phyloP scores from a whole-genome alignment of 1,284 basidiomycete genomes.

The Laetiporus sulphureus region DNA sequence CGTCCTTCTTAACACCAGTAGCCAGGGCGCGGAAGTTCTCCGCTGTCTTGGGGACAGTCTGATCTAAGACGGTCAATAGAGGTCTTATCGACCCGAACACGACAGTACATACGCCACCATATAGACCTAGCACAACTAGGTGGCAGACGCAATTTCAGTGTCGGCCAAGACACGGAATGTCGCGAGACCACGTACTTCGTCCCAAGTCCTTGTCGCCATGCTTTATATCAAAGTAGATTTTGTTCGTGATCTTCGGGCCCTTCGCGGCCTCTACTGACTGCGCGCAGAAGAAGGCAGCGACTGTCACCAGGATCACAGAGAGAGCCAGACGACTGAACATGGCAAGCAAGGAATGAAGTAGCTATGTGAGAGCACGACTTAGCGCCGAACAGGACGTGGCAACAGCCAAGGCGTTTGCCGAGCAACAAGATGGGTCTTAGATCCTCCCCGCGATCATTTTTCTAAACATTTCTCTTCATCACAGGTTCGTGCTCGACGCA shows the following conservation, averaged over 20 bases:
- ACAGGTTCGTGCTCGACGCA: constrained; percentile 4
- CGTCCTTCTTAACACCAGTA: constrained; percentile 76
- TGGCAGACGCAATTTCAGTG: constrained; percentile 1
- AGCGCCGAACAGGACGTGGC: neutral
- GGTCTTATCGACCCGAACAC: neutral
- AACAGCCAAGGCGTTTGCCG: constrained; percentile 7
- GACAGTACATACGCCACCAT: constrained; percentile 60
- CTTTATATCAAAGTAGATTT: constrained; percentile 91
- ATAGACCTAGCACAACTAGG: constrained; percentile 78
- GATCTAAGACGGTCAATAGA: constrained; percentile 26
- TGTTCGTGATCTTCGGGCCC: constrained; percentile 82
- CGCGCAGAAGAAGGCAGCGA: constrained; percentile 64
- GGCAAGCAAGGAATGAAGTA: constrained; percentile 12
- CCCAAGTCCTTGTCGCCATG: constrained; percentile 83
- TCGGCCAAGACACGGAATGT: constrained; percentile 5
- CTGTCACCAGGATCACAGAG: constrained; percentile 53
- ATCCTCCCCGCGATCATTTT: constrained; percentile 5
- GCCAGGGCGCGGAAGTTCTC: constrained; percentile 68
- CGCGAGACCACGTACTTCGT: constrained; percentile 49
- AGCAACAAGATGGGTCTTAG: neutral
- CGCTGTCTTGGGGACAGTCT: constrained; percentile 77
- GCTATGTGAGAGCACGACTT: neutral
- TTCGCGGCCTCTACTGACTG: constrained; percentile 69
- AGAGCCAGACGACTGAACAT: constrained; percentile 51
- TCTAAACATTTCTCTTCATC: constrained; percentile 3